Evolutionary conservation across 2,329 filamentous ascomycete genomes (phyloP), one percentile per base, ranked within the genome.

Genomic region (Furcasterigmium furcatum): DNA sequence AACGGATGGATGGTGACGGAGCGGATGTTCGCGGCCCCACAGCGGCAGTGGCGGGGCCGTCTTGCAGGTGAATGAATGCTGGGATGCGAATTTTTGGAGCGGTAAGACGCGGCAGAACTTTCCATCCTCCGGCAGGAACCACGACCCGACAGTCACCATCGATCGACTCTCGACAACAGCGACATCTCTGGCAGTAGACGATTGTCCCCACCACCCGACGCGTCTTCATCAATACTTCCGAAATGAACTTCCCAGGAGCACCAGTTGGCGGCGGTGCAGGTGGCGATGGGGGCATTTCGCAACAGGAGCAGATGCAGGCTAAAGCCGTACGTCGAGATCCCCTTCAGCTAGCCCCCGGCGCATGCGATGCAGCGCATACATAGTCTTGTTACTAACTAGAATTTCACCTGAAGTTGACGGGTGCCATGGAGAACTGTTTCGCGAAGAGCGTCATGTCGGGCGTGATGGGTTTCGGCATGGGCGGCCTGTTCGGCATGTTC

Each of bases 401-500:
- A 22, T 44, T 40, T 40, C 24, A 42, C 38, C 13, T 36, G 39
- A 54, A 94, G 88, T 86, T 96, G 73, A 82, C 90, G 76, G 69
- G 75, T 20, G 82, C 83, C 36, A 96, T 96, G 89, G 91, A 97
- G 68, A 95, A 89, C 27, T 99, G 94, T 64, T 82, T 86, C 20
- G 85, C 85, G 47, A 99, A 99, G 68, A 88, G 90, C 16, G 85
- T 82, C 56, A 87, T 99, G 70, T 88, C 91, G 0, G 94, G 92
- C 46, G 88, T 87, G 20, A 95, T 95, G 82, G 94, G 94, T 14
- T 96, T 96, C 59, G 94, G 85, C 30, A 85, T 99, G 54, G 94
- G 94, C 52, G 94, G 91, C 59, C 75, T 95, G 36, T 99, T 99
- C 57, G 94, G 94, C 56, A 79, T 97, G 59, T 99, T 99, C 75